Evolutionary conservation across 331 rosid species (phyloP).

Genomic region (Dryas integrifolia): DNA sequence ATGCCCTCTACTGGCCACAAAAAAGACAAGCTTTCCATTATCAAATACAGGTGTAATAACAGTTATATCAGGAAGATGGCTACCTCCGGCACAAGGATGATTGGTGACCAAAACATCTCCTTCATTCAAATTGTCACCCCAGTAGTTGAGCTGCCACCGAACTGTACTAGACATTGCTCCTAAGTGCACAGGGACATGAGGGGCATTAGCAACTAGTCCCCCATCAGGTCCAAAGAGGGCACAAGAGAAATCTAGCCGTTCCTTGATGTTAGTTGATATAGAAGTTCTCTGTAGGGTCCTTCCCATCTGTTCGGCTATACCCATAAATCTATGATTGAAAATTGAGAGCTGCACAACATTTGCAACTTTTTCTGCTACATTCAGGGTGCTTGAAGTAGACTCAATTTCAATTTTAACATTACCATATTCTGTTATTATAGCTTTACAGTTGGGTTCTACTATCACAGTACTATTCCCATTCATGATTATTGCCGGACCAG

Average conservation of each 20-base stretch:
- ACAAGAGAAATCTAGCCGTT: constrained; percentile 88
- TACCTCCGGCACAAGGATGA: constrained; percentile 94
- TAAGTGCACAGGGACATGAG: constrained; percentile 84
- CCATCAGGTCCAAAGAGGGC: constrained; percentile 90
- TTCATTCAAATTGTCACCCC: constrained; percentile 67
- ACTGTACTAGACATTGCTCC: constrained; percentile 94
- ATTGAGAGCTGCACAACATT: constrained; percentile 90
- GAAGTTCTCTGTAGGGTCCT: constrained; percentile 91
- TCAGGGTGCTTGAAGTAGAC: constrained; percentile 41
- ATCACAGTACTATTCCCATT: constrained; percentile 90
- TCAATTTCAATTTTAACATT: constrained; percentile 73
- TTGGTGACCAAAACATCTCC: constrained; percentile 91
- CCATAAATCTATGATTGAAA: constrained; percentile 91
- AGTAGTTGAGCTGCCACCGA: constrained; percentile 69
- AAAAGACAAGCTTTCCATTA: constrained; percentile 60
- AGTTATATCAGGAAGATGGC: constrained; percentile 95
- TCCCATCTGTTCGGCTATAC: constrained; percentile 98
- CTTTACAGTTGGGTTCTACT: constrained; percentile 71
- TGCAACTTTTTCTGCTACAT: constrained; percentile 57
- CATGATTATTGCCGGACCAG: constrained; percentile 85
- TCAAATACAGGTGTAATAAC: constrained; percentile 84
- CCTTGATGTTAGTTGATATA: constrained; percentile 88
- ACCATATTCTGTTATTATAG: constrained; percentile 67
- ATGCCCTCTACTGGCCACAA: constrained; percentile 89
- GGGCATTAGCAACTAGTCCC: constrained; percentile 92